These are phyloP conservation scores for Pythium phragmiticola DNA, from an alignment of 352 stramenopile species.

Conservation along the genomic window DNA sequence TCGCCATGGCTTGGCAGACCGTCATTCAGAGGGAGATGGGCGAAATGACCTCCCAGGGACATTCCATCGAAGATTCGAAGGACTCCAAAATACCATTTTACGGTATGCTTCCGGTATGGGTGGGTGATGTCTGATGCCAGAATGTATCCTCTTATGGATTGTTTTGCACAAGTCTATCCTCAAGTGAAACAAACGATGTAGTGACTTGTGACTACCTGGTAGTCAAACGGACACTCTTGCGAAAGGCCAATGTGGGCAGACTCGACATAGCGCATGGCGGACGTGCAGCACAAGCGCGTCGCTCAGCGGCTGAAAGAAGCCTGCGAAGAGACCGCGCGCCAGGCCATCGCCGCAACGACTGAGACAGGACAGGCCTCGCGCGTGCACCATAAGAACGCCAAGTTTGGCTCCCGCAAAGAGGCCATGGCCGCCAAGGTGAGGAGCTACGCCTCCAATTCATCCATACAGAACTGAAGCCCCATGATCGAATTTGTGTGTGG, in stretches of 20 bases:
- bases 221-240: neutral
- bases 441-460: too few species aligned
- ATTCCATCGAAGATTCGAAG: slow-evolving; percentile 24
- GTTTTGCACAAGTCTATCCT: neutral
- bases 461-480: too few species aligned
- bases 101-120: neutral
- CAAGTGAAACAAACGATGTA: neutral
- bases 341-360: slow-evolving; percentile 74
- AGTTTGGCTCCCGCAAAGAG: slow-evolving; percentile 79
- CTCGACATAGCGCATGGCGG: slow-evolving; percentile 37
- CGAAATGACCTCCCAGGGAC: slow-evolving; percentile 16
- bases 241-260: neutral
- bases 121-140: neutral
- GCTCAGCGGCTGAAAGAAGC: slow-evolving; percentile 74
- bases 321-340: slow-evolving; percentile 78
- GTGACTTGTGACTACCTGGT: slow-evolving; percentile 8
- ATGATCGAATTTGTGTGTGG: neutral
- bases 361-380: slow-evolving; percentile 65
- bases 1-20: slow-evolving; percentile 1
- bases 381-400: slow-evolving; percentile 85
- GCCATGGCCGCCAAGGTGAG: slow-evolving; percentile 75
- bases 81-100: slow-evolving; percentile 3
- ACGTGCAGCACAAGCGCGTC: slow-evolving; percentile 64
- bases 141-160: neutral
- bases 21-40: slow-evolving; percentile 6